These are phyloP conservation scores for Curvularia eragrostidis DNA, from an alignment of 2,329 filamentous ascomycete genomes.

Conservation along the genomic window DNA sequence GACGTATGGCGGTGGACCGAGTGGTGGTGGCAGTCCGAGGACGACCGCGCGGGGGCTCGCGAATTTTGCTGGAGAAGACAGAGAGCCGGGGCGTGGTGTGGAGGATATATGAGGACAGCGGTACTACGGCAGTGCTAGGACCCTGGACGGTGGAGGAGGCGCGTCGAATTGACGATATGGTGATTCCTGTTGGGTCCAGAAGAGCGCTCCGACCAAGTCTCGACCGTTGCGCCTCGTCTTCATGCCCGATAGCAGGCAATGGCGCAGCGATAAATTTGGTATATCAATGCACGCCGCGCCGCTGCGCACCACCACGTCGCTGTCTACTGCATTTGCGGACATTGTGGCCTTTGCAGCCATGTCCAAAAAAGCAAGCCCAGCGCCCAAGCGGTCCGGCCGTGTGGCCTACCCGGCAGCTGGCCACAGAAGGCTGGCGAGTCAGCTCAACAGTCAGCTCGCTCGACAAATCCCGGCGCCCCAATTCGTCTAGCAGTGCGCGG, in stretches of 20 bases:
- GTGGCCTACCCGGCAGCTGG: slow-evolving; percentile 15
- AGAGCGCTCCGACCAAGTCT: slow-evolving; percentile 33
- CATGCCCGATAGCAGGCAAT: slow-evolving; percentile 20
- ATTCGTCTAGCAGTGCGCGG: slow-evolving; percentile 18
- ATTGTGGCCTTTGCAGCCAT: slow-evolving; percentile 10
- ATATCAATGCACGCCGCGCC: slow-evolving; percentile 23
- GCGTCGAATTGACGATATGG: slow-evolving; percentile 21
- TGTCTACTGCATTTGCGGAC: too few relatives aligned
- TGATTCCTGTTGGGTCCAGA: slow-evolving; percentile 43
- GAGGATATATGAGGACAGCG: slow-evolving; percentile 10
- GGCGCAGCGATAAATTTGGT: slow-evolving; percentile 20
- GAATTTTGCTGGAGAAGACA: slow-evolving; percentile 4
- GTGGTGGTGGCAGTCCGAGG: slow-evolving; percentile 15
- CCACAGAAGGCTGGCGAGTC: slow-evolving; percentile 13
- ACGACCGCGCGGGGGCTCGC: slow-evolving; percentile 14
- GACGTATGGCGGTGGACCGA: slow-evolving; percentile 31
- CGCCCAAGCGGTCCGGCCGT: slow-evolving; percentile 10
- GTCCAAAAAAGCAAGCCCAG: slow-evolving; percentile 10
- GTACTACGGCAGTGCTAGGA: slow-evolving; percentile 16
- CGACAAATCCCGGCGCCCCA: slow-evolving; percentile 15
- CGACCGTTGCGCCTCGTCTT: slow-evolving; percentile 27
- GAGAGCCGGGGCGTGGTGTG: not conserved
- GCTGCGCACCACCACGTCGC: slow-evolving; percentile 2
- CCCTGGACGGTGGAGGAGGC: slow-evolving; percentile 14
- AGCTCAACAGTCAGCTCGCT: slow-evolving; percentile 23